Base-by-base conservation (phyloP, 2,329 filamentous ascomycete genomes). In the Exophiala sp. region DNA sequence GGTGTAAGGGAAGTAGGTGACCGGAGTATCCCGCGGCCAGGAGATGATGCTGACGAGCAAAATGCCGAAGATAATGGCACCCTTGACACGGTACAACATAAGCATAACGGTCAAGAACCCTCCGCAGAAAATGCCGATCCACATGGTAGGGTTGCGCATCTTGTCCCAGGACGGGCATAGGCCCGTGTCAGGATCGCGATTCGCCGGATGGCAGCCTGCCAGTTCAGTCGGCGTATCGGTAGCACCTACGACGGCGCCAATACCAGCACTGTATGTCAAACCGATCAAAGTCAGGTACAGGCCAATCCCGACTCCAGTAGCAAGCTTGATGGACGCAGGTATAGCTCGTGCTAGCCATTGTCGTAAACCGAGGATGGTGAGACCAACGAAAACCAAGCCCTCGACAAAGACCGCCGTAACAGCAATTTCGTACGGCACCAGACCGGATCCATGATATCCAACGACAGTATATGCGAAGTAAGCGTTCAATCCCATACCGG, bases 321-420 rank as follows among this genome's bases (percentile, higher is more conserved):
- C 88, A 48, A 93, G 80, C 69, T 94, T 95, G 70, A 95, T 90
- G 48, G 84, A 88, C 34, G 80, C 78, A 1, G 88, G 88, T 56
- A 94, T 88, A 37, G 85, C 83, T 58, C 87, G 81, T 14, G 88
- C 88, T 21, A 95, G 79, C 88, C 88, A 94, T 66, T 94, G 88
- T 11, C 88, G 83, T 71, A 95, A 77, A 30, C 88, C 88, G 45
- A 90, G 74, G 29, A 94, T 65, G 1, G 88, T 88, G 34, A 95
- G 76, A 2, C 73, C 85, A 43, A 94, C 80, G 69, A 95, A 95
- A 55, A 94, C 82, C 66, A 86, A 86, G 30, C 88, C 88, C 67
- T 95, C 88, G 11, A 93, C 83, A 64, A 95, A 94, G 58, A 93
- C 88, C 46, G 88, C 88, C 2, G 88, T 93, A 30, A 94, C 71